Evolutionary conservation across 345 rosid genomes (phyloP), one percentile per base, ranked within the genome.

Genomic region (Triadica sebifera): DNA sequence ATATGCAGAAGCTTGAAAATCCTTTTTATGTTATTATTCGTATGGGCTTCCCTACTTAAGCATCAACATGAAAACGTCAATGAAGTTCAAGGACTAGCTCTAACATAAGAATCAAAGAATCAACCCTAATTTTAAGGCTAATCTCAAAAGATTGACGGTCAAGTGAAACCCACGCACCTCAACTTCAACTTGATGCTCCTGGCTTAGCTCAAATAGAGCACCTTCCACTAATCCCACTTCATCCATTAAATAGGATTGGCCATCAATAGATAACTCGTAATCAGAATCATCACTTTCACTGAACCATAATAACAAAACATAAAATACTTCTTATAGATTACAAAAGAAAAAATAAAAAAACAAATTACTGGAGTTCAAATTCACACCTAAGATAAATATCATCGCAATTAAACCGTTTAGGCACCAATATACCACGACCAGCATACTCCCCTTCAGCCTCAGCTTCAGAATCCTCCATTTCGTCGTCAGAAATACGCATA

Each of bases 401-500:
- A 76, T 86, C 82, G 71, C 83, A 91, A 17, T 68, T 72, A 74
- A 94, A 88, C 45, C 83, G 83, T 67, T 74, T 82, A 0, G 79
- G 80, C 7, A 62, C 51, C 79, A 84, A 77, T 65, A 75, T 65
- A 37, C 81, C 71, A 61, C 58, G 64, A 77, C 68, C 68, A 77
- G 24, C 15, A 56, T 58, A 76, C 62, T 55, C 77, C 62, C 77
- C 88, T 67, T 83, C 86, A 19, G 22, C 83, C 55, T 80, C 86
- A 24, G 56, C 78, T 52, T 82, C 88, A 59, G 69, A 71, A 77
- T 78, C 86, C 49, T 85, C 89, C 79, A 80, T 43, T 58, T 91
- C 96, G 70, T 87, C 87, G 47, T 89, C 91, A 1, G 86, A 81
- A 34, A 91, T 69, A 52, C 78, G 84, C 96, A 93, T 85, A 13